Conservation (phyloP, 345 rosid species). For the Ceriops zippeliana region DNA sequence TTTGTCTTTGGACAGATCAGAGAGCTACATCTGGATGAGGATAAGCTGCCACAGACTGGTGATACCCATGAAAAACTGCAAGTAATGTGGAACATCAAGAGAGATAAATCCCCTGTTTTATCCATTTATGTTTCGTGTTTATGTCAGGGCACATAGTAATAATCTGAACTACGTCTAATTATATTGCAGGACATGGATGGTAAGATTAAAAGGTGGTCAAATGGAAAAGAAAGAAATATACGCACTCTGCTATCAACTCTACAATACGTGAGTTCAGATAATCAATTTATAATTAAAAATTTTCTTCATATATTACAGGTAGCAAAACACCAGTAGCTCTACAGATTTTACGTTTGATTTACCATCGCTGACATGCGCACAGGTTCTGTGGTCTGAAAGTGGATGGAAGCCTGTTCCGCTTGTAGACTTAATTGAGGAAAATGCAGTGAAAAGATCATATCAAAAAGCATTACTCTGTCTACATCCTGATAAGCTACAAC, state of each 20-base stretch:
- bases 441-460: constrained; percentile 75
- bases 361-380: not conserved
- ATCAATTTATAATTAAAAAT: not conserved
- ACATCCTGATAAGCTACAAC: constrained; percentile 95
- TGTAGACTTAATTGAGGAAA: constrained; percentile 79
- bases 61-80: constrained; percentile 39
- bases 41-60: constrained; percentile 21
- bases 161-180: not conserved
- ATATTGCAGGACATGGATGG: constrained; percentile 54
- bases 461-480: constrained; percentile 82
- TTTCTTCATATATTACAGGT: not conserved
- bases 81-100: constrained; percentile 32
- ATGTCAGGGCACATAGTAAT: constrained; percentile 11
- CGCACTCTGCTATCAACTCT: constrained; percentile 89
- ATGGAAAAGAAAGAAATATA: constrained; percentile 80
- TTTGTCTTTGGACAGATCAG: constrained; percentile 39
- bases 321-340: not conserved
- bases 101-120: not conserved
- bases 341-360: too few relatives aligned
- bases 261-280: constrained; percentile 63
- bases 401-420: constrained; percentile 93
- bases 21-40: constrained; percentile 51
- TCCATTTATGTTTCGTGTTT: not conserved
- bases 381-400: constrained; percentile 87
- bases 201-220: constrained; percentile 68